Evolutionary conservation across 2,329 filamentous ascomycete genomes (phyloP).

Genomic region (Shiraia sp.): DNA sequence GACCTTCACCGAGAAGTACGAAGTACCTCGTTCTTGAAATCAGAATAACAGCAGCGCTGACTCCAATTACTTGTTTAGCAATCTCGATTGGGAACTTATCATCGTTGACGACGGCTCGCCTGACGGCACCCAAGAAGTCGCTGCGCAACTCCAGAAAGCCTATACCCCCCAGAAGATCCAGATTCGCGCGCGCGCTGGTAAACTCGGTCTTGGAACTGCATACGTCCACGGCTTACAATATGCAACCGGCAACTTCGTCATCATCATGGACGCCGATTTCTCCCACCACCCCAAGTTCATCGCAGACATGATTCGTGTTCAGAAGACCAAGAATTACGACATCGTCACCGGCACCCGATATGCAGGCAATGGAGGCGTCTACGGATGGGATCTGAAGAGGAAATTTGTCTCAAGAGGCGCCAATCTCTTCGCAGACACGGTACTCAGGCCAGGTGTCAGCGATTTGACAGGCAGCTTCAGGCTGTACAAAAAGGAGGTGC

Average conservation of each 20-base stretch:
- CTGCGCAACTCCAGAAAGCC: conserved; percentile 83
- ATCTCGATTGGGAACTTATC: conserved; percentile 95
- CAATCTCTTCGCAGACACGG: conserved; percentile 94
- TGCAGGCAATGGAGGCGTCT: conserved; percentile 82
- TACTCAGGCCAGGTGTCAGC: conserved; percentile 89
- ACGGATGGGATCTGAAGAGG: conserved; percentile 89
- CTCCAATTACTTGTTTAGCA: conserved; percentile 55
- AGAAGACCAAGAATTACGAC: conserved; percentile 80
- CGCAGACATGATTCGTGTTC: conserved; percentile 84
- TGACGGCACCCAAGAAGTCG: conserved; percentile 90
- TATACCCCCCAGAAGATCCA: conserved; percentile 77
- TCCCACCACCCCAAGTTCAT: conserved; percentile 99
- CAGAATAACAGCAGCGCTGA: conserved; percentile 9
- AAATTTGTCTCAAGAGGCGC: conserved; percentile 80
- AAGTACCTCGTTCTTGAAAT: conserved; percentile 2
- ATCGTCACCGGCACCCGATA: conserved; percentile 97
- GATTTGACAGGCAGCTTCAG: conserved; percentile 95
- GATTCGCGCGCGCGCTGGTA: conserved; percentile 87
- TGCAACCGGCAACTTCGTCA: conserved; percentile 88
- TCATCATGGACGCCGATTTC: conserved; percentile 99
- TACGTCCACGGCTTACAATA: conserved; percentile 95
- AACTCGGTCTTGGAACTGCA: conserved; percentile 94
- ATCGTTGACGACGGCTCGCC: conserved; percentile 98
- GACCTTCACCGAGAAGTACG: conserved; percentile 86
- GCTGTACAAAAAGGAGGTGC: conserved; percentile 86